Conservation (phyloP, 768 basidiomycete genomes). For the Lactarius vividus region DNA sequence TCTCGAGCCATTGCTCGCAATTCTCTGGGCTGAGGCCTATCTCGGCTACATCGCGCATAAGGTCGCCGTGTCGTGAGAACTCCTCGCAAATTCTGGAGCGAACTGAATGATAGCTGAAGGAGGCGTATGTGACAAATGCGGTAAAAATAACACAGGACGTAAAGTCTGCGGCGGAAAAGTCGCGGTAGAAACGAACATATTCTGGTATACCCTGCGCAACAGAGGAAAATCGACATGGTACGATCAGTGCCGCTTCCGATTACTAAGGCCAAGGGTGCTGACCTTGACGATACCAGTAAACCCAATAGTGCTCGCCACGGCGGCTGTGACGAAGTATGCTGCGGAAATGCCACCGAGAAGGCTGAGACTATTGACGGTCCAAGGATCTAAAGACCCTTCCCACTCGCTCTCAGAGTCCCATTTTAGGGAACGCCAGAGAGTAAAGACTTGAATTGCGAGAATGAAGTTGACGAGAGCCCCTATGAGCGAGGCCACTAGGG, state of each 20-base stretch:
- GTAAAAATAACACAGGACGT: conserved; percentile 63
- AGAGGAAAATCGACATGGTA: neutral
- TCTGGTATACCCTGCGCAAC: conserved; percentile 52
- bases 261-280: conserved; percentile 19
- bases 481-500: conserved; percentile 38
- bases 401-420: conserved; percentile 52
- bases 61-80: conserved; percentile 69
- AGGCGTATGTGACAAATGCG: conserved; percentile 52
- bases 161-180: conserved; percentile 79
- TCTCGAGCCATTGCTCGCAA: conserved; percentile 76
- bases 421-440: conserved; percentile 43
- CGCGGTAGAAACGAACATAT: conserved; percentile 76
- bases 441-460: conserved; percentile 42
- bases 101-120: conserved; percentile 51
- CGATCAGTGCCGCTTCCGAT: neutral
- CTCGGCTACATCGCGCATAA: conserved; percentile 66
- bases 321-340: conserved; percentile 63
- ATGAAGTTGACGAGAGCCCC: conserved; percentile 43
- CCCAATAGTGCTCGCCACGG: conserved; percentile 62
- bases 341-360: conserved; percentile 61
- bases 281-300: conserved; percentile 71
- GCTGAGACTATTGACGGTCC: conserved; percentile 42
- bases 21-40: conserved; percentile 75
- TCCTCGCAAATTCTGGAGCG: conserved; percentile 70
- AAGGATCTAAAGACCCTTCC: conserved; percentile 42